Evolutionary conservation across 164 flowering plant species (phyloP).

Genomic region (Chimonanthus salicifolius): DNA sequence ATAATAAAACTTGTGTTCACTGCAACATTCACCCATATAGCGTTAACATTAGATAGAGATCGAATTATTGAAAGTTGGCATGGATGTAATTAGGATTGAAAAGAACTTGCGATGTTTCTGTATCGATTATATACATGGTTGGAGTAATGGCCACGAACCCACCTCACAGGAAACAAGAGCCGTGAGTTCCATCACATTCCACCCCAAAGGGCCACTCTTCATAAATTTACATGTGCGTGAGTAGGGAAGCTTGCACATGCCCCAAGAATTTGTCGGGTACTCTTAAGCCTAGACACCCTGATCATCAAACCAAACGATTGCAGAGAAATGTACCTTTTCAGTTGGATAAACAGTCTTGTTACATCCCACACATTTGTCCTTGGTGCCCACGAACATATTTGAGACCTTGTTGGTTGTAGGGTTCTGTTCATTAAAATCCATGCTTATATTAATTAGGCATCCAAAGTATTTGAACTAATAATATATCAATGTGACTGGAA

Average conservation of each 20-base stretch:
- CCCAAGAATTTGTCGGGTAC: no score
- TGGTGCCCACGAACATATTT: constrained; percentile 65
- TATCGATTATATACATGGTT: no score
- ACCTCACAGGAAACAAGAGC: no score
- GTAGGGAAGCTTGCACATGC: no score
- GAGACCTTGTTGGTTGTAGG: constrained; percentile 46
- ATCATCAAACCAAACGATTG: not conserved
- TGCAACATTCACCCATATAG: not conserved
- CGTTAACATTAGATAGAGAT: no score
- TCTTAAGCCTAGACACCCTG: not conserved
- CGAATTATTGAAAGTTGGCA: no score
- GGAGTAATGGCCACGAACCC: no score
- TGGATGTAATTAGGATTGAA: no score
- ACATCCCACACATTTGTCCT: constrained; percentile 70
- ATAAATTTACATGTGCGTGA: no score
- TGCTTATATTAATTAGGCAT: not conserved
- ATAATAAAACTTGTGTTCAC: not conserved
- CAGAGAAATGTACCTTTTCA: constrained; percentile 44
- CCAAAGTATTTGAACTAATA: not conserved
- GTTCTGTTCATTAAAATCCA: constrained; percentile 32
- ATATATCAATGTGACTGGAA: not conserved
- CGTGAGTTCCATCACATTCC: no score
- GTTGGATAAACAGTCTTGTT: constrained; percentile 77
- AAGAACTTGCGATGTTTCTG: no score
- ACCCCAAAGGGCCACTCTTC: no score